Evolutionary conservation across 1,284 basidiomycete genomes (phyloP).

Genomic region (Tausonia pullulans): DNA sequence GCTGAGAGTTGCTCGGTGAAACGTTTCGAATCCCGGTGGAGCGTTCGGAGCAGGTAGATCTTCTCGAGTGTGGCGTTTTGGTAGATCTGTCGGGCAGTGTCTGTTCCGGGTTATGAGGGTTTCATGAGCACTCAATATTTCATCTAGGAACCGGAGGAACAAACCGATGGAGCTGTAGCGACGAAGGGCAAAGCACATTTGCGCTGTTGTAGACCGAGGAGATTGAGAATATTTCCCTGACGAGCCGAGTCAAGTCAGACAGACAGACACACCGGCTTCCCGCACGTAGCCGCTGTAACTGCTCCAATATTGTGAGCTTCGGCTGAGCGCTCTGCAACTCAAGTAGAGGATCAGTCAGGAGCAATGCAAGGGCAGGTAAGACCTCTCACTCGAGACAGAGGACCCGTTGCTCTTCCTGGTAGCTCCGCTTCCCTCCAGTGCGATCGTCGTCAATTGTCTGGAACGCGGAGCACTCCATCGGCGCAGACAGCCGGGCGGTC

Average conservation of each 20-base stretch:
- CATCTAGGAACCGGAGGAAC: not conserved
- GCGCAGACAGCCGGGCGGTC: not conserved
- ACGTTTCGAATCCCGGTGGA: not conserved
- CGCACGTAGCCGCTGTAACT: conserved; percentile 3
- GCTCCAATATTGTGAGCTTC: conserved; percentile 8
- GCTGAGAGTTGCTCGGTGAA: too few relatives aligned
- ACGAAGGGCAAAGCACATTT: not conserved
- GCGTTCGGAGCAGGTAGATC: not conserved
- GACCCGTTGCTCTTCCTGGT: too few relatives aligned
- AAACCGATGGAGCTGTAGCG: not conserved
- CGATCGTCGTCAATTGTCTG: too few relatives aligned
- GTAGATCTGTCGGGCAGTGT: conserved; percentile 2
- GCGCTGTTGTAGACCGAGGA: not conserved
- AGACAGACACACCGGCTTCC: not conserved
- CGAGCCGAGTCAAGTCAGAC: not conserved
- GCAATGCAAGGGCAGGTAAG: not conserved
- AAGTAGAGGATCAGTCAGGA: not conserved
- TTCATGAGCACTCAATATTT: not conserved
- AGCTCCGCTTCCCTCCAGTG: not conserved
- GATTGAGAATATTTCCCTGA: too few relatives aligned
- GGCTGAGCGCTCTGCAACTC: not conserved
- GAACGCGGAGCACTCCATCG: not conserved
- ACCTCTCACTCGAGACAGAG: not conserved
- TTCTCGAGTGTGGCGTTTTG: conserved; percentile 7
- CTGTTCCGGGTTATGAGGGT: not conserved